phyloP scores from a whole-genome alignment of 2,329 filamentous ascomycete species.

The Alternaria sp. region DNA sequence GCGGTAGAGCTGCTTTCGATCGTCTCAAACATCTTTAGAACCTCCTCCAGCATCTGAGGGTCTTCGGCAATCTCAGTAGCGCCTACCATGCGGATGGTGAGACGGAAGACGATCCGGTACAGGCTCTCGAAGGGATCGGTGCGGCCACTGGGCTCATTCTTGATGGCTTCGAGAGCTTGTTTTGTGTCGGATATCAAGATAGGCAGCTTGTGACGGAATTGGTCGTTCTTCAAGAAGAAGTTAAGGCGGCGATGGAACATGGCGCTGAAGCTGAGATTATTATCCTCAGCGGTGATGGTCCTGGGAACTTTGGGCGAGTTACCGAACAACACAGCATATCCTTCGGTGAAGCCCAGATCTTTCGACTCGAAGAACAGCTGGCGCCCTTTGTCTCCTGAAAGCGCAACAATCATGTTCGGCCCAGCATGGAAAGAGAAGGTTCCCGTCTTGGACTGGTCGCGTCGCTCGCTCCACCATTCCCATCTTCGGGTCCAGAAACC shows the following conservation, averaged over 20 bases:
- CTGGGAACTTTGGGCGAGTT: conserved; percentile 17
- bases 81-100: conserved; percentile 65
- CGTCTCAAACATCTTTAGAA: conserved; percentile 55
- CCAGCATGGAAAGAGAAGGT: conserved; percentile 61
- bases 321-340: conserved; percentile 44
- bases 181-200: conserved; percentile 51
- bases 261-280: conserved; percentile 23
- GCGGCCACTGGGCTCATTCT: conserved; percentile 39
- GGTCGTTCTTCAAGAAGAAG: conserved; percentile 34
- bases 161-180: conserved; percentile 50
- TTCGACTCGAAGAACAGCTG: conserved; percentile 56
- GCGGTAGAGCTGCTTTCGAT: conserved; percentile 56
- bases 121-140: conserved; percentile 63
- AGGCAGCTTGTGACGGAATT: conserved; percentile 46
- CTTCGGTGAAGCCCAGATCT: conserved; percentile 53
- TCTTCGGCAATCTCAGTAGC: conserved; percentile 61
- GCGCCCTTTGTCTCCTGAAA: conserved; percentile 54
- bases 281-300: conserved; percentile 13
- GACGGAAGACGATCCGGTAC: conserved; percentile 60
- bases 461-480: conserved; percentile 52
- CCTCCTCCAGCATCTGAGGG: conserved; percentile 50
- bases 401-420: conserved; percentile 52
- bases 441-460: conserved; percentile 44
- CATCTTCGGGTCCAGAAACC: conserved; percentile 57
- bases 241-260: conserved; percentile 32